Evolutionary conservation across 768 basidiomycete species (phyloP).

Genomic region (Rhodotorula paludigena): DNA sequence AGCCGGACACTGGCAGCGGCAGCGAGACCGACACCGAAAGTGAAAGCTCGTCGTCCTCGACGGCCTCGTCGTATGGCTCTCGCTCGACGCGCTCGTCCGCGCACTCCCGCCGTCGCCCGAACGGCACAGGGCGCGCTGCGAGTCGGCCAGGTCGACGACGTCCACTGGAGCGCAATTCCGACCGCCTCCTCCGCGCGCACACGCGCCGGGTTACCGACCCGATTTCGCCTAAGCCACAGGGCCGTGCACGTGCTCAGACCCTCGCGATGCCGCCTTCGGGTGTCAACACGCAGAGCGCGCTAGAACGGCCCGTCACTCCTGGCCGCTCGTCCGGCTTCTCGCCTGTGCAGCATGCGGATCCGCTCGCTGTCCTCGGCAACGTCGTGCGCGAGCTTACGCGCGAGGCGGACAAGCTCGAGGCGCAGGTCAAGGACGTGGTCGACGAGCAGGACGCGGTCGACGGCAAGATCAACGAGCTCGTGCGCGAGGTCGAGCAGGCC

Average conservation of each 20-base stretch:
- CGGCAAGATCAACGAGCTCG: neutral
- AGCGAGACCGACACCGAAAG: conserved; percentile 1
- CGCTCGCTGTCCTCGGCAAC: conserved; percentile 1
- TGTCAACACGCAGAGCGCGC: neutral
- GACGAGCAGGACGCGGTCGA: conserved; percentile 10
- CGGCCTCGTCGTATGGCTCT: neutral
- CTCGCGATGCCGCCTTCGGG: neutral
- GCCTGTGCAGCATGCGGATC: neutral
- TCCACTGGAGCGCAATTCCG: neutral
- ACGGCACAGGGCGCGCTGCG: neutral
- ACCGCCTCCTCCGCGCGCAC: neutral
- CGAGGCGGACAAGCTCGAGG: conserved; percentile 1
- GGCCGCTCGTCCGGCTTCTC: neutral
- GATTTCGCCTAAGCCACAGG: neutral
- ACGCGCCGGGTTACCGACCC: neutral
- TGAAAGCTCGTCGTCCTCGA: neutral
- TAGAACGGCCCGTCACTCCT: no score
- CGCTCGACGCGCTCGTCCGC: neutral
- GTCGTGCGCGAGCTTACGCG: neutral
- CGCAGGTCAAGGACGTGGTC: neutral
- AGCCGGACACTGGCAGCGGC: neutral
- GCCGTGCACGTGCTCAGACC: neutral
- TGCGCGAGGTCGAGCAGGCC: neutral
- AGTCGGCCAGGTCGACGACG: neutral
- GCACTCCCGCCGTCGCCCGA: neutral